Evolutionary conservation across 441 rosid genomes (phyloP).

Genomic region (Viola pubescens): DNA sequence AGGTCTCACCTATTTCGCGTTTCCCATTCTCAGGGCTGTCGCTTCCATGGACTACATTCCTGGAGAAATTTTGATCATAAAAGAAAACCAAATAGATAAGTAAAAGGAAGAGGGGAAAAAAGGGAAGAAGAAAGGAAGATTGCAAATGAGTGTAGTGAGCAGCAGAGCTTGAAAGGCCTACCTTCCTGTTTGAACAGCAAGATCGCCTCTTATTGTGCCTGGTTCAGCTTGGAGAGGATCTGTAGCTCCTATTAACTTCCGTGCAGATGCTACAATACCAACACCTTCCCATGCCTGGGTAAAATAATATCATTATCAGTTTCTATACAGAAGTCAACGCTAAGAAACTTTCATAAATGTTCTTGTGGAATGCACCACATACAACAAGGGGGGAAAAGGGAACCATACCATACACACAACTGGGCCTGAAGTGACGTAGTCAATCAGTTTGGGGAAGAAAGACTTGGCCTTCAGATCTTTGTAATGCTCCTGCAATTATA

Average conservation of each 20-base stretch:
- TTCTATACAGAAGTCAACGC: not conserved
- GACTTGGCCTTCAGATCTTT: slow-evolving; percentile 76
- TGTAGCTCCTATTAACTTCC: slow-evolving; percentile 83
- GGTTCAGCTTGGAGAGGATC: slow-evolving; percentile 97
- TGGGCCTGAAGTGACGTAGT: slow-evolving; percentile 86
- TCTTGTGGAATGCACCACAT: too few species aligned
- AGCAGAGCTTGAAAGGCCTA: slow-evolving; percentile 24
- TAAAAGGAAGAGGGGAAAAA: not conserved
- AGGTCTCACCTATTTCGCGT: slow-evolving; percentile 68
- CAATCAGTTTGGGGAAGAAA: slow-evolving; percentile 70
- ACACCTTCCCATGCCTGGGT: slow-evolving; percentile 90
- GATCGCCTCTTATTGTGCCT: slow-evolving; percentile 94
- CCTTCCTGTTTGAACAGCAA: slow-evolving; percentile 98
- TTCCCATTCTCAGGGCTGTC: slow-evolving; percentile 92
- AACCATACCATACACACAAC: slow-evolving; percentile 83
- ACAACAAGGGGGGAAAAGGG: too few species aligned
- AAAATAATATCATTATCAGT: slow-evolving; percentile 15
- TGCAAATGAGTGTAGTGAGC: not conserved
- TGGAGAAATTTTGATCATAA: slow-evolving; percentile 30
- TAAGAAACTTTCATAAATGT: slow-evolving; percentile 1
- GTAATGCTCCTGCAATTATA: slow-evolving; percentile 61
- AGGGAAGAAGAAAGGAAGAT: not conserved
- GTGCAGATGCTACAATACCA: slow-evolving; percentile 89
- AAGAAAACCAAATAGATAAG: not conserved
- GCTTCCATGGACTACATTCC: slow-evolving; percentile 93